Evolutionary conservation across 2,329 filamentous ascomycete species (phyloP), one percentile per base, ranked within the genome.

Genomic region (Ophiostoma tasmaniense): DNA sequence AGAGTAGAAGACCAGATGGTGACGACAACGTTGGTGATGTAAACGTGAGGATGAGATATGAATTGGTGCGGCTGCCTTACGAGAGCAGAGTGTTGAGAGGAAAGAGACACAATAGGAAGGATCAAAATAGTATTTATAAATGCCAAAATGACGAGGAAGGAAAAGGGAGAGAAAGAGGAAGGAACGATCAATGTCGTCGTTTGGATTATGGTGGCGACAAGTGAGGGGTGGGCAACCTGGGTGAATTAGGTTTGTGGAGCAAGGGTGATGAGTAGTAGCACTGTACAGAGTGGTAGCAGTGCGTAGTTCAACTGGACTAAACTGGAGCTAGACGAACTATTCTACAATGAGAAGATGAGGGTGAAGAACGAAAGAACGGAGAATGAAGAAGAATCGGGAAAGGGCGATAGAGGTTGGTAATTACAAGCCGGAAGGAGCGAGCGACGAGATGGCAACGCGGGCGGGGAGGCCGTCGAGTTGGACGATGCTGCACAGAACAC

Each of bases 201-300:
- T 59, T 61, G 55, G 55, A 30, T 25, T 66, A 61, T 62, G 62
- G 66, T 68, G 66, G 69, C 69, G 66, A 68, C 69, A 68, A 68
- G 61, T 45, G 61, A 64, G 61, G 61, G 61, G 61, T 37, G 61
- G 61, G 61, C 33, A 20, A 61, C 55, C 22, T 55, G 50, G 22
- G 55, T 61, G 55, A 61, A 61, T 30, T 61, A 64, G 61, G 61
- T 22, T 30, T 35, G 61, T 64, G 61, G 30, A 64, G 61, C 61
- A 28, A 17, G 33, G 30, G 61, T 64, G 61, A 35, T 35, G 30
- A 64, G 61, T 64, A 30, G 55, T 55, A 25, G 50, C 11, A 25
- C 14, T 30, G 55, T 28, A 30, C 33, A 33, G 33, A 33, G 37
- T 39, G 14, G 55, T 30, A 61, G 55, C 55, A 20, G 25, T 61